Percentiles rank a stretch among this genome's conserved stretches.
These are phyloP conservation scores for Trichoderma atroviride DNA, from an alignment of 2,329 filamentous ascomycete species.

Conservation along the genomic window DNA sequence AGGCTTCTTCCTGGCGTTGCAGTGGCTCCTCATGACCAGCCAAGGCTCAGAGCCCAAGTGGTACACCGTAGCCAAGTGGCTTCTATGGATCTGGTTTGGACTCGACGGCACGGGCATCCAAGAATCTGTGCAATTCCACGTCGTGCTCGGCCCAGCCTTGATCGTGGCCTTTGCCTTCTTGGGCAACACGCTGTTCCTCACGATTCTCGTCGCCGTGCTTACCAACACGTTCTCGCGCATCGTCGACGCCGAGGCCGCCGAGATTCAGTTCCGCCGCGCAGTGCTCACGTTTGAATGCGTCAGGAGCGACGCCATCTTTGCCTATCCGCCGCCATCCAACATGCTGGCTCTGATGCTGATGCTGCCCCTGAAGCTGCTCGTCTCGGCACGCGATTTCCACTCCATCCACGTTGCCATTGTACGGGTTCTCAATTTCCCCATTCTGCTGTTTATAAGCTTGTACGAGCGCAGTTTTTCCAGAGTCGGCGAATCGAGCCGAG, in stretches of 20 bases:
- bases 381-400: constrained; percentile 68
- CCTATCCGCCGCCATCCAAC: constrained; percentile 72
- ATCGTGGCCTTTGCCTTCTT: constrained; percentile 75
- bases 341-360: constrained; percentile 64
- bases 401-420: constrained; percentile 70
- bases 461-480: constrained; percentile 54
- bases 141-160: constrained; percentile 66
- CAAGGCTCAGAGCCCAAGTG: constrained; percentile 40
- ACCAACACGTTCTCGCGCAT: constrained; percentile 73
- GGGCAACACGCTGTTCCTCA: constrained; percentile 74
- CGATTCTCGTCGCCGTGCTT: constrained; percentile 73
- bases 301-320: constrained; percentile 71
- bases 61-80: constrained; percentile 71
- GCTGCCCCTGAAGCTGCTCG: constrained; percentile 65
- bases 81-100: constrained; percentile 80
- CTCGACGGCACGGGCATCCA: constrained; percentile 64
- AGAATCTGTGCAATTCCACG: constrained; percentile 61
- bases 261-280: constrained; percentile 71
- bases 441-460: constrained; percentile 62
- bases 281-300: constrained; percentile 75
- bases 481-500: constrained; percentile 45
- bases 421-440: constrained; percentile 63
- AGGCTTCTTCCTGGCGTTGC: constrained; percentile 69
- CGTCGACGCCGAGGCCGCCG: constrained; percentile 67
- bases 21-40: constrained; percentile 58